Percentiles rank a stretch among this genome's conserved stretches.
These are phyloP conservation scores for Ceratocystis cubensis DNA, from an alignment of 2,329 filamentous ascomycete species.

Conservation along the genomic window DNA sequence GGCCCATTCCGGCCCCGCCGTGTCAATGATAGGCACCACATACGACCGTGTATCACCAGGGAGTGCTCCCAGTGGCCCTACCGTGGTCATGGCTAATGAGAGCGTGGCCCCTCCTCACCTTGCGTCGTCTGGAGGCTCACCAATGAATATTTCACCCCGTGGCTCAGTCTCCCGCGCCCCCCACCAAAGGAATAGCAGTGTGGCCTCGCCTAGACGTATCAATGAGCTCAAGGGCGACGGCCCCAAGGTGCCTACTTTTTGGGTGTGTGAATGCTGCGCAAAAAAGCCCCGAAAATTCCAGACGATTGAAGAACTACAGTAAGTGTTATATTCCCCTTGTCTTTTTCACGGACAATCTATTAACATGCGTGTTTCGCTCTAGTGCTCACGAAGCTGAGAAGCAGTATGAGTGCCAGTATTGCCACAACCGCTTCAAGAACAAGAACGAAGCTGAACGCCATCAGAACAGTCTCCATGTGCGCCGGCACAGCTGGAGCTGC, in stretches of 20 bases:
- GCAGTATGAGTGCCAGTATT: conserved; percentile 87
- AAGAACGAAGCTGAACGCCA: conserved; percentile 97
- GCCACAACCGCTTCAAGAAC: conserved; percentile 94
- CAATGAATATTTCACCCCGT: conserved; percentile 39
- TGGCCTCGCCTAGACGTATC: conserved; percentile 40
- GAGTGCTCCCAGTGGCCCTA: conserved; percentile 35
- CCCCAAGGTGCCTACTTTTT: conserved; percentile 41
- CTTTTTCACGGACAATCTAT: conserved; percentile 12
- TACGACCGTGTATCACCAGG: conserved; percentile 38
- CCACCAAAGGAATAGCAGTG: conserved; percentile 37
- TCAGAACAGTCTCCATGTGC: conserved; percentile 85
- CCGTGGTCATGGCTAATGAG: conserved; percentile 37
- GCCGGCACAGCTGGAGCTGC: conserved; percentile 93
- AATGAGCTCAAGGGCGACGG: conserved; percentile 37
- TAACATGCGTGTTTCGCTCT: conserved; percentile 23
- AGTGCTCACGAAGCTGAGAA: conserved; percentile 89
- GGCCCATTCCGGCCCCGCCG: conserved; percentile 35
- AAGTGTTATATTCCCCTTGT: conserved; percentile 30
- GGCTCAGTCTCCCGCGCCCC: conserved; percentile 33
- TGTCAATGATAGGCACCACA: conserved; percentile 36
- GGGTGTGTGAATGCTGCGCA: conserved; percentile 84
- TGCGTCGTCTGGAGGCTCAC: conserved; percentile 23
- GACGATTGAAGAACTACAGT: conserved; percentile 71
- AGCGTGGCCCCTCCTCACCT: conserved; percentile 40
- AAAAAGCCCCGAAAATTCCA: conserved; percentile 97